Percentiles rank a stretch among this genome's conserved stretches.
Conservation (phyloP, 2,329 filamentous ascomycete genomes). For the Colletotrichum orchidophilum region DNA sequence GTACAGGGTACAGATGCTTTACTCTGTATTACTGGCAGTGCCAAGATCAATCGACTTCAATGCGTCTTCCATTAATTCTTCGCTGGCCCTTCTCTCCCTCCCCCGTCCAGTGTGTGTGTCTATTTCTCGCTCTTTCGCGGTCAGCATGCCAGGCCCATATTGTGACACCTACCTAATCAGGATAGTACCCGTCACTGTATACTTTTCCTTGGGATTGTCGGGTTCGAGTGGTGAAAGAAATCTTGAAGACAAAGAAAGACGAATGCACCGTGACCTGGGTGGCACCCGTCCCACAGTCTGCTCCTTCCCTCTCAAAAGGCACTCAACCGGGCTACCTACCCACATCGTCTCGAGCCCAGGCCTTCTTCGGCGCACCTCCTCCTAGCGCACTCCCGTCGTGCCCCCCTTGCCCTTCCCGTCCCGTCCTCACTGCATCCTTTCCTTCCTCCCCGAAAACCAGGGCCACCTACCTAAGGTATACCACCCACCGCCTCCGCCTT, state of each 20-base stretch:
- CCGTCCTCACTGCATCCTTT: neutral
- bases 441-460: neutral
- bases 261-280: slow-evolving; percentile 23
- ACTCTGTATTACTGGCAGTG: neutral
- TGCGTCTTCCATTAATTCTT: neutral
- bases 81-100: neutral
- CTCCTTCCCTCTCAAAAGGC: neutral
- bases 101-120: neutral
- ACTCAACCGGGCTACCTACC: neutral
- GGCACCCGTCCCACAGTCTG: slow-evolving; percentile 12
- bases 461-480: too few species aligned
- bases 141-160: neutral
- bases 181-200: neutral
- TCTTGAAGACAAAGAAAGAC: slow-evolving; percentile 3
- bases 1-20: too few species aligned
- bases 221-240: slow-evolving; percentile 2
- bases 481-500: neutral
- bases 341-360: slow-evolving; percentile 28
- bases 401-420: slow-evolving; percentile 13
- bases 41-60: neutral
- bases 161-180: neutral
- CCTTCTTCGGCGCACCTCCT: slow-evolving; percentile 18
- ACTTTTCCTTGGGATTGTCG: neutral
- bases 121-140: neutral
- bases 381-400: neutral